A percentile compares a stretch with the other conserved stretches of the same genome.
phyloP scores from a whole-genome alignment of 78 protist genomes.

The Dictyostelium citrinum region DNA sequence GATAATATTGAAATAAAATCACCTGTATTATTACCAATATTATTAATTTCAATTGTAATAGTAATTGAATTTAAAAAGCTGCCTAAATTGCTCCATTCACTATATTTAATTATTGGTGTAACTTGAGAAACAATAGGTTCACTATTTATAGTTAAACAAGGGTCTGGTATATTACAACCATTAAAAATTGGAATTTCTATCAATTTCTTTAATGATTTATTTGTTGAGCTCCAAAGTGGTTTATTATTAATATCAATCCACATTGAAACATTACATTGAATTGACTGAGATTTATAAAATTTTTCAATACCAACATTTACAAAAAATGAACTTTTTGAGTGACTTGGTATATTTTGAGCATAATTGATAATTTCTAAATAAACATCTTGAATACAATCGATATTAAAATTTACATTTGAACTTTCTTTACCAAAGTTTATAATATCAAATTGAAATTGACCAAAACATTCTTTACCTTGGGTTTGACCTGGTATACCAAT shows the following conservation, averaged over 20 bases:
- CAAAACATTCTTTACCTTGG: not conserved
- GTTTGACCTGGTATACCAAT: not conserved
- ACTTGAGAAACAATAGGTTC: not conserved
- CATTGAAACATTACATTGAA: constrained; percentile 8
- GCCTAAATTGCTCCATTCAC: not conserved
- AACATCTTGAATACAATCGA: constrained; percentile 11
- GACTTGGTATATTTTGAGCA: not conserved
- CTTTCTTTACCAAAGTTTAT: not conserved
- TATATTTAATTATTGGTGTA: not conserved
- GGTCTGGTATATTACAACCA: constrained; percentile 18
- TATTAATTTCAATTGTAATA: not conserved
- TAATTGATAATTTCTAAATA: not conserved
- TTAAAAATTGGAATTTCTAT: not conserved
- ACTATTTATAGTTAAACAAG: not conserved
- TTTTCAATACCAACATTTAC: not conserved
- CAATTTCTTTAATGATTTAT: not conserved
- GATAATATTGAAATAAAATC: not conserved
- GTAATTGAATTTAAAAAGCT: not conserved
- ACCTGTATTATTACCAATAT: not conserved
- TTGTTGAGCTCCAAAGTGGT: not conserved
- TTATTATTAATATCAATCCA: not conserved
- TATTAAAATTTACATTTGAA: not conserved
- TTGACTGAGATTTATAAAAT: not conserved
- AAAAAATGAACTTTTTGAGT: not conserved
- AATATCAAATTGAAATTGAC: not conserved